Percentiles rank a stretch among this genome's conserved stretches.
These are phyloP conservation scores for Apiotrichum porosum DNA, from an alignment of 1,284 basidiomycete genomes.

Conservation along the genomic window DNA sequence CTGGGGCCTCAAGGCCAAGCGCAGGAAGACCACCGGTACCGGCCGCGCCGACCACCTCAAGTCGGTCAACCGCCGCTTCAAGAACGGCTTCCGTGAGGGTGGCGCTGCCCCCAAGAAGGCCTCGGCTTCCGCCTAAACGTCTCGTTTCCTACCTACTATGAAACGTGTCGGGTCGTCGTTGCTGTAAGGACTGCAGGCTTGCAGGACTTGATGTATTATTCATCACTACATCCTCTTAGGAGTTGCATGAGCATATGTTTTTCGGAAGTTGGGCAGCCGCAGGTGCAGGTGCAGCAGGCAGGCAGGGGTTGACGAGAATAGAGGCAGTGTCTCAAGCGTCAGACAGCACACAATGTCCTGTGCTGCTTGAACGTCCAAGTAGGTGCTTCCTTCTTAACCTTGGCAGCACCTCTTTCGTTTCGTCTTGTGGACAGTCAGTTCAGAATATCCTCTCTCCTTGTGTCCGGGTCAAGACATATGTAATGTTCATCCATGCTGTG, in stretches of 20 bases:
- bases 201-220: slow-evolving; percentile 8
- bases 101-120: slow-evolving; percentile 53
- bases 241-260: not conserved
- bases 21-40: slow-evolving; percentile 95
- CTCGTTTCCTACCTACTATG: not conserved
- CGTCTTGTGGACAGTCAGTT: too few species aligned
- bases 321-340: too few species aligned
- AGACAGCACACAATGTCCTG: too few species aligned
- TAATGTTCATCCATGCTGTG: not conserved
- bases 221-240: not conserved
- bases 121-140: slow-evolving; percentile 40
- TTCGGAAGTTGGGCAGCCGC: too few species aligned
- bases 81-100: slow-evolving; percentile 91
- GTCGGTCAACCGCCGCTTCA: slow-evolving; percentile 84
- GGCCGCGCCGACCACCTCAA: slow-evolving; percentile 96
- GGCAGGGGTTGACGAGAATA: too few species aligned
- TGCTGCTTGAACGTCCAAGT: too few species aligned
- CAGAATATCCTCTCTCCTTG: not conserved
- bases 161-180: not conserved
- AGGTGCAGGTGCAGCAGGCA: too few species aligned
- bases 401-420: too few species aligned
- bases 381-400: too few species aligned
- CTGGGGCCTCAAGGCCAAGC: slow-evolving; percentile 98
- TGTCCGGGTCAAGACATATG: not conserved
- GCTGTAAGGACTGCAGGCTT: not conserved